Evolutionary conservation across 345 rosid genomes (phyloP).

Genomic region (Eucalyptus virginea): DNA sequence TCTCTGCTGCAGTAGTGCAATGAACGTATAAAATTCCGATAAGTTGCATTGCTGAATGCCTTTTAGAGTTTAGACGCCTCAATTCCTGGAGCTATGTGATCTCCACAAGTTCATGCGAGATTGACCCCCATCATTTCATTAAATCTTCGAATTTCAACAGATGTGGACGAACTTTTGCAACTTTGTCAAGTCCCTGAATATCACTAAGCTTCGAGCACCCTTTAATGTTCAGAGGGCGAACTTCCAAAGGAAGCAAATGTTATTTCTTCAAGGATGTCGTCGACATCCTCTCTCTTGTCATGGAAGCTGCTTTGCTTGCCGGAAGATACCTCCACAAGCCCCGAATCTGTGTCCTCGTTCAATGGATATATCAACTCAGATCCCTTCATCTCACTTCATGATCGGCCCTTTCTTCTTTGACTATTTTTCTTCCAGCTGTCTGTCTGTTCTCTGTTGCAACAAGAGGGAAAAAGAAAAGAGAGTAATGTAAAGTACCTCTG

Average conservation of each 20-base stretch:
- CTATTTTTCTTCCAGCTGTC: too few species aligned
- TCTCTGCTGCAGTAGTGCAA: background rate
- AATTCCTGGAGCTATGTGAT: background rate
- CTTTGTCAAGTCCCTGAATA: background rate
- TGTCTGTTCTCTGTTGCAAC: background rate
- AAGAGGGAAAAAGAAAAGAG: background rate
- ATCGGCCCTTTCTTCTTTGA: too few species aligned
- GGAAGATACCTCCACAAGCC: too few species aligned
- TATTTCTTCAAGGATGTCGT: too few species aligned
- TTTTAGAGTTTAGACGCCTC: background rate
- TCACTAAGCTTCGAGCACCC: background rate
- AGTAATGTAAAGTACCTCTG: background rate
- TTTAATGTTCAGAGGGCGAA: constrained; percentile 5
- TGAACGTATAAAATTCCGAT: background rate
- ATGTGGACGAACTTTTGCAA: background rate
- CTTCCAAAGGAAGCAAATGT: constrained; percentile 26
- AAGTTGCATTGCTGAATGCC: background rate
- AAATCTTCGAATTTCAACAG: background rate
- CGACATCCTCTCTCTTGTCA: background rate
- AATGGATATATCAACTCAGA: too few species aligned
- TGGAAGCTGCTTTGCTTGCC: too few species aligned
- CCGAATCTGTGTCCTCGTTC: too few species aligned
- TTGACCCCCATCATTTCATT: background rate
- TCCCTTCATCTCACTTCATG: too few species aligned
- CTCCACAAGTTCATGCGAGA: background rate